A percentile compares a stretch with the other conserved stretches of the same genome.
These are phyloP conservation scores for Polygonum aviculare DNA, from an alignment of 148 eudicot genomes.

Conservation along the genomic window DNA sequence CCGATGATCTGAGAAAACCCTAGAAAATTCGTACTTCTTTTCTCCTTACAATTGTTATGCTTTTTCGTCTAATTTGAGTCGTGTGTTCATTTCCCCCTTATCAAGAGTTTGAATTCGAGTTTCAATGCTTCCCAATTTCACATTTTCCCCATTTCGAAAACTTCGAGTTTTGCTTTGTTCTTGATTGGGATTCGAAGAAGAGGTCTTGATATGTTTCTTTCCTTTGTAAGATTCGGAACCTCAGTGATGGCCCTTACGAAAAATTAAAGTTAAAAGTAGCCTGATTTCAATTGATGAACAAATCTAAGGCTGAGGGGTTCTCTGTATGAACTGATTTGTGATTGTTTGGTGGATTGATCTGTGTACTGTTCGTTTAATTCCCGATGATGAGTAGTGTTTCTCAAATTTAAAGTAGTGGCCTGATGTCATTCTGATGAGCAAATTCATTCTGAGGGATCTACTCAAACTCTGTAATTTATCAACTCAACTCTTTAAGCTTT, in stretches of 20 bases:
- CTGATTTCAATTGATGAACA: slow-evolving; percentile 10
- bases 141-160: background rate
- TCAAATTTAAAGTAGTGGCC: slow-evolving; percentile 15
- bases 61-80: background rate
- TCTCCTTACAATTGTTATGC: background rate
- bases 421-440: slow-evolving; percentile 11
- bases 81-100: background rate
- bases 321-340: background rate
- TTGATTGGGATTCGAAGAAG: background rate
- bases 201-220: background rate
- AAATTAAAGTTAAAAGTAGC: slow-evolving; percentile 5
- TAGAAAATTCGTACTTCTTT: background rate
- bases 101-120: no score
- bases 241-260: background rate
- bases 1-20: background rate
- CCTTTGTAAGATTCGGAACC: background rate
- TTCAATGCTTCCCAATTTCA: background rate
- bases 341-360: background rate
- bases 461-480: background rate
- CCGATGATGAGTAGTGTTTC: slow-evolving; percentile 8
- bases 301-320: slow-evolving; percentile 6
- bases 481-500: background rate
- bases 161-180: background rate
- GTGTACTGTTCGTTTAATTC: background rate
- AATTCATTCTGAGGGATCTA: slow-evolving; percentile 12